Evolutionary conservation across 306 rosid genomes (phyloP), one percentile per base, ranked within the genome.

Genomic region (Cajanus cajan): DNA sequence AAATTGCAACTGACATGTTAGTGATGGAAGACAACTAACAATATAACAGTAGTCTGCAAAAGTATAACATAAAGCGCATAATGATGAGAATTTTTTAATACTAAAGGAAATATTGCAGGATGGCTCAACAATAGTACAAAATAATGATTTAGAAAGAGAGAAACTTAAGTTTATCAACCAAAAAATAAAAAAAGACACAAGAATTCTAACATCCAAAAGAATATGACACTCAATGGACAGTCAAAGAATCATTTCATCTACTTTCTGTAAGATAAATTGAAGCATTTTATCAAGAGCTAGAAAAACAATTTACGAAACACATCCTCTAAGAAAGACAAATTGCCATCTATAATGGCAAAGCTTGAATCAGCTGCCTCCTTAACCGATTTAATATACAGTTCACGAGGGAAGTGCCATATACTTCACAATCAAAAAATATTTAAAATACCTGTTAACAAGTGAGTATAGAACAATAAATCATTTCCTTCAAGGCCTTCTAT

Each of bases 401-500:
- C 47, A 65, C 61, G 39, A 69, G 54, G 64, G 10, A 37, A 69
- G 36, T 8, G 11, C 57, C 68, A 73, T 58, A 19, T 24, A 22
- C 57, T 57, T 34, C 52, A 66, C 33, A 18, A 77, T 13, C 0
- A 64, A 64, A 33, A 34, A 64, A n/a, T 41, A 11, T 7, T 44
- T 64, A 67, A 22, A 40, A 41, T 85, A 90, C 98, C 98, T 84
- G 98, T 93, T 73, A 93, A 76, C 83, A 93, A 87, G 86, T 93
- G 98, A 78, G 98, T 90, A 81, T 93, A 93, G 88, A 85, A 89
- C 78, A 90, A 75, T 71, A 93, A 80, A 36, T 93, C 84, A 89
- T 93, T 93, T 43, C 81, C 86, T 85, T 84, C 89, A 37, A 93
- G 98, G 87, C 98, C 96, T 84, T 90, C 87, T 71, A 93, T 80